Evolutionary conservation across 495 filamentous ascomycete genomes (phyloP).

Genomic region (Barbatosphaeria neglecta): DNA sequence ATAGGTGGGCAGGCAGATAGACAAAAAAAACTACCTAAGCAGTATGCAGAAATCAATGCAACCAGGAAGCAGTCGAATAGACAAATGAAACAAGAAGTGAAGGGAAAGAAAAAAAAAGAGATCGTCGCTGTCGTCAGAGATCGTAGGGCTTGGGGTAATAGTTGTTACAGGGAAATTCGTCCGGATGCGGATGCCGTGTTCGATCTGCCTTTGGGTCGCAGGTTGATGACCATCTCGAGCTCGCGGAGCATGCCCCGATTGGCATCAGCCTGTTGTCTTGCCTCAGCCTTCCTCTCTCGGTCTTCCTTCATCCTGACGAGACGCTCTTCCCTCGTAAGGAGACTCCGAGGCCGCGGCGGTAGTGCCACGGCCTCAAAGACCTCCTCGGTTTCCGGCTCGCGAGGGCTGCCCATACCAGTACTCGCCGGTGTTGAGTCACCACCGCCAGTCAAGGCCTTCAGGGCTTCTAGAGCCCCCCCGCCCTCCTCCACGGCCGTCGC

Average conservation of each 20-base stretch:
- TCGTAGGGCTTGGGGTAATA: conserved; percentile 7
- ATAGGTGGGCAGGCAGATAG: too few relatives aligned
- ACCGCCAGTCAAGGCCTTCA: conserved; percentile 68
- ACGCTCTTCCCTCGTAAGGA: conserved; percentile 76
- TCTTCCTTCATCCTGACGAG: conserved; percentile 85
- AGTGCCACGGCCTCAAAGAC: conserved; percentile 83
- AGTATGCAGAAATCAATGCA: too few relatives aligned
- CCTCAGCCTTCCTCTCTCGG: conserved; percentile 52
- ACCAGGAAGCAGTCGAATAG: too few relatives aligned
- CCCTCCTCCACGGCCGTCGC: conserved; percentile 77
- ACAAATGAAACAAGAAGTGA: neutral
- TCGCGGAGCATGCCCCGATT: conserved; percentile 84
- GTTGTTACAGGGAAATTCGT: conserved; percentile 2
- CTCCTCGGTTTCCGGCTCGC: conserved; percentile 51
- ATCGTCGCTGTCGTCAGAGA: conserved; percentile 12
- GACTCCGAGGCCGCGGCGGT: conserved; percentile 56
- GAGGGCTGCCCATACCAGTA: conserved; percentile 14
- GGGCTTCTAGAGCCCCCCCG: conserved; percentile 48
- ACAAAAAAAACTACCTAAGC: too few relatives aligned
- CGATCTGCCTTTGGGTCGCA: conserved; percentile 45
- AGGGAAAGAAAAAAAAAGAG: conserved; percentile 6
- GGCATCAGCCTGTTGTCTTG: conserved; percentile 61
- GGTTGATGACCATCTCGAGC: conserved; percentile 75
- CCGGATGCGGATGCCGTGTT: conserved; percentile 11
- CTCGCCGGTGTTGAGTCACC: conserved; percentile 33